Percentiles rank a stretch among this genome's conserved stretches.
These are phyloP conservation scores for Wickerhamiella sorbophila DNA, from an alignment of 805 yeast species.

Conservation along the genomic window DNA sequence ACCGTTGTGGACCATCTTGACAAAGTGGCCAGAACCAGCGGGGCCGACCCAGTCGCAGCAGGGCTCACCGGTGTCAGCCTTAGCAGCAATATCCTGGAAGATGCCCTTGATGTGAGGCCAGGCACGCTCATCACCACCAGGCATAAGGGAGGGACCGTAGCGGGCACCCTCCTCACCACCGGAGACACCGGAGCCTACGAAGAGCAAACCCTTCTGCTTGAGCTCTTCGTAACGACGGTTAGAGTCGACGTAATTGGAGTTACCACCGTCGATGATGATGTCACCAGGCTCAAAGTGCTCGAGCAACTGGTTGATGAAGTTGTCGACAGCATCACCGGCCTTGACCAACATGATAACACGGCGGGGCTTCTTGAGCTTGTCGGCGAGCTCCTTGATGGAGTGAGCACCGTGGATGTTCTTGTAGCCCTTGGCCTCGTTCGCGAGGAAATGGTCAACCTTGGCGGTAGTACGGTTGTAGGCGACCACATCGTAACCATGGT, in stretches of 20 bases:
- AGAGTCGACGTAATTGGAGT: slow-evolving; percentile 97
- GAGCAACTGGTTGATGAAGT: slow-evolving; percentile 71
- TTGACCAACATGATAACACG: slow-evolving; percentile 86
- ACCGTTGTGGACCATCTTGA: slow-evolving; percentile 99
- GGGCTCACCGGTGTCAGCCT: slow-evolving; percentile 96
- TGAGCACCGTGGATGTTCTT: slow-evolving; percentile 92
- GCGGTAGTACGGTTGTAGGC: slow-evolving; percentile 97
- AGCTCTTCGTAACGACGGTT: slow-evolving; percentile 92
- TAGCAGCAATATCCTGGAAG: slow-evolving; percentile 92
- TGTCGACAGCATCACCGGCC: slow-evolving; percentile 93
- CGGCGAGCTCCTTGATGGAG: slow-evolving; percentile 74
- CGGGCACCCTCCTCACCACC: slow-evolving; percentile 99
- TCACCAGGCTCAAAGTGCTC: slow-evolving; percentile 93
- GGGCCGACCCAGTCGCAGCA: slow-evolving; percentile 99
- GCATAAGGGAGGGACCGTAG: slow-evolving; percentile 98
- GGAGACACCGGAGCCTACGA: slow-evolving; percentile 98
- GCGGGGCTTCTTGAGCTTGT: slow-evolving; percentile 92
- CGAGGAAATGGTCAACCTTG: slow-evolving; percentile 89
- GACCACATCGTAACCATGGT: slow-evolving; percentile 95
- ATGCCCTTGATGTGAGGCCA: slow-evolving; percentile 97
- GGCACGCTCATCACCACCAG: slow-evolving; percentile 96
- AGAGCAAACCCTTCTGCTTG: slow-evolving; percentile 70
- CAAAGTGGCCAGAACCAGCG: slow-evolving; percentile 97
- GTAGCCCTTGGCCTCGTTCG: slow-evolving; percentile 78
- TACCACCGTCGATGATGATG: slow-evolving; percentile 98